Base-by-base conservation (phyloP, 345 rosid genomes). In the Hibiscus mutabilis region DNA sequence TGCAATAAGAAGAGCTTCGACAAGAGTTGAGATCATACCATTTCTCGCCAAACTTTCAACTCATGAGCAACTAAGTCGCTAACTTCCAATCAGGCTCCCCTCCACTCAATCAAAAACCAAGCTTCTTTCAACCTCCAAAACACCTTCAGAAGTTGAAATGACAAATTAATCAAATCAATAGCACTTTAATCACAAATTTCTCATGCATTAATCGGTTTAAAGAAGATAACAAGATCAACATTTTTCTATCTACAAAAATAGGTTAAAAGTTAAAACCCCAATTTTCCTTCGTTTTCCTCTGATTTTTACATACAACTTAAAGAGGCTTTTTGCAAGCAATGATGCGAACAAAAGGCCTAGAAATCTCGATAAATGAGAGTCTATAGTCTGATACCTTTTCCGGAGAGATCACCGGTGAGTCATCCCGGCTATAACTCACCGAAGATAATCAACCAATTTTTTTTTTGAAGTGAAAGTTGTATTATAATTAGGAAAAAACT, bases 351-450 rank as follows among this genome's bases (percentile, higher is more conserved):
- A 66, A 44, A 66, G 14, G 21, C 56, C 22, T 66, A 15, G 21
- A 66, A 46, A 66, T 24, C 6, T 14, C 49, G 9, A 66, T 24
- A 12, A 15, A 66, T 24, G 37, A 66, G 56, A 46, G 22, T 25
- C 4, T 14, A 24, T 3, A 44, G 14, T 19, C 10, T 46, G 15
- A 24, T 46, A 66, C 69, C 69, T 66, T 66, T 44, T 24, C 56
- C 69, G 21, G 69, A 66, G 37, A 46, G 56, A 66, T 66, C 56
- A 21, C 55, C 69, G 21, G 56, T 24, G 5, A 66, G 21, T 24
- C 69, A 44, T 66, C 69, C 69, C 69, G 56, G 69, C 37, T 9
- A 14, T 13, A 46, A 14, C 69, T 44, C 56, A 16, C 69, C 56
- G 22, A 37, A 66, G 37, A 66, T 13, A 46, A 22, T 46, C 69